phyloP scores from a whole-genome alignment of 768 basidiomycete species.

The Calocybe gangraenosa region DNA sequence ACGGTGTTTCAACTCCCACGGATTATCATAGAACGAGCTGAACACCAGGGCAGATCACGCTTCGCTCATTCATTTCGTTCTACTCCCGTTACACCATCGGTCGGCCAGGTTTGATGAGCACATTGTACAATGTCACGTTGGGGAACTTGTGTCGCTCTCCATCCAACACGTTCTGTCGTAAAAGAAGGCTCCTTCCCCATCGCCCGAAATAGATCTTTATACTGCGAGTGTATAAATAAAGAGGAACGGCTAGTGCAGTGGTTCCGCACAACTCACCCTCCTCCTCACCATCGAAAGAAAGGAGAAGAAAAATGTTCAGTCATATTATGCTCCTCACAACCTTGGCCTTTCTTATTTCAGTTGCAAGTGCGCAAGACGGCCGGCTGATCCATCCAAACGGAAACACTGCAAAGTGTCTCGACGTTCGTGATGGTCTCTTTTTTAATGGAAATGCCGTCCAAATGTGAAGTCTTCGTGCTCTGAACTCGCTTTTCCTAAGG shows the following conservation, averaged over 20 bases:
- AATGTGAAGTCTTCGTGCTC: constrained; percentile 16
- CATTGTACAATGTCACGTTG: no score
- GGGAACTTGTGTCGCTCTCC: no score
- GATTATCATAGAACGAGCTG: no score
- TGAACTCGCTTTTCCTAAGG: no score
- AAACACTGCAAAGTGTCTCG: constrained; percentile 22
- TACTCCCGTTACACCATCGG: no score
- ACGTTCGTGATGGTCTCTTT: constrained; percentile 24
- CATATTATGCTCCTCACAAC: not conserved
- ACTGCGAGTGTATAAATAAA: not conserved
- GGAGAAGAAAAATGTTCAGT: not conserved
- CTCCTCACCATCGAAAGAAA: not conserved
- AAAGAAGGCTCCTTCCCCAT: no score
- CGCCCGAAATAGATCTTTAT: no score
- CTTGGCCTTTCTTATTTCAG: not conserved
- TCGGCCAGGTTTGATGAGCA: no score
- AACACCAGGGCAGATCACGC: no score
- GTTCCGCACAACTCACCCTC: not conserved
- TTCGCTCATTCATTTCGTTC: no score
- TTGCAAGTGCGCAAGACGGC: not conserved
- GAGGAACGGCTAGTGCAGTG: not conserved
- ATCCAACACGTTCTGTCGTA: no score
- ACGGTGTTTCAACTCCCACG: no score
- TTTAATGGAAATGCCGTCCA: constrained; percentile 29
- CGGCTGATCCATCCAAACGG: constrained; percentile 20